Base-by-base conservation (phyloP, 495 filamentous ascomycete species). In the Hypoxylon perforatum region DNA sequence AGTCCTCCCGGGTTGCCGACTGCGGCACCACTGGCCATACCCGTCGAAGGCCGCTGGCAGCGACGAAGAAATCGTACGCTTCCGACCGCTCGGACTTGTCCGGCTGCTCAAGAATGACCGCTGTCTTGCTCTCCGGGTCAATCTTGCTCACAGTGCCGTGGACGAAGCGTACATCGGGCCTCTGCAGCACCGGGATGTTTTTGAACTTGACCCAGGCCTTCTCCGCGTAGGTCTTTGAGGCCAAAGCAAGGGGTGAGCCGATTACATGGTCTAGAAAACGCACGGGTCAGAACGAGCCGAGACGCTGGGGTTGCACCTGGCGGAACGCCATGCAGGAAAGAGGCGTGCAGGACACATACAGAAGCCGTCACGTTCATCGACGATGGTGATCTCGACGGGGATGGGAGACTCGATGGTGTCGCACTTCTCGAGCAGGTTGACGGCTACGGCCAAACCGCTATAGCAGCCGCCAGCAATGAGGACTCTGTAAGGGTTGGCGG, bases 301-400 rank as follows among this genome's bases (percentile, higher is more conserved):
- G 23, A 10, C 22, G 10, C 12, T 30, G 39, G 46, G 17, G 18
- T 8, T 17, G 36, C 17, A 47, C 75, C 80, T 80, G 23, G 18
- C 49, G 53, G 38, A 56, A 38, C 44, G 51, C 59, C 28, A 25
- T 23, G 30, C 44, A 23, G 15, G 51, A 44, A n/a, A n/a, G 41
- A 22, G 23, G 38, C 0, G 17, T 7, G 33, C 22, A 28, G 51
- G n/a, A 41, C 23, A 65, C 76, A 75, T 68, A 91, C 88, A 91
- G 73, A 84, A 90, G 22, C 90, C 90, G 80, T 92, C 90, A 19
- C 87, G 78, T 59, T 90, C 86, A 66, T 92, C 89, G 4, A 91
- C 84, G 8, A 92, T 79, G 9, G 88, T 91, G 46, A 91, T 86
- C 36, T 90, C 78, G 17, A 91, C 65, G 0, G 82, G 78, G 33